A percentile compares a stretch with the other conserved stretches of the same genome.
Conservation (phyloP, 768 basidiomycete species). For the Lyophyllum shimeji region DNA sequence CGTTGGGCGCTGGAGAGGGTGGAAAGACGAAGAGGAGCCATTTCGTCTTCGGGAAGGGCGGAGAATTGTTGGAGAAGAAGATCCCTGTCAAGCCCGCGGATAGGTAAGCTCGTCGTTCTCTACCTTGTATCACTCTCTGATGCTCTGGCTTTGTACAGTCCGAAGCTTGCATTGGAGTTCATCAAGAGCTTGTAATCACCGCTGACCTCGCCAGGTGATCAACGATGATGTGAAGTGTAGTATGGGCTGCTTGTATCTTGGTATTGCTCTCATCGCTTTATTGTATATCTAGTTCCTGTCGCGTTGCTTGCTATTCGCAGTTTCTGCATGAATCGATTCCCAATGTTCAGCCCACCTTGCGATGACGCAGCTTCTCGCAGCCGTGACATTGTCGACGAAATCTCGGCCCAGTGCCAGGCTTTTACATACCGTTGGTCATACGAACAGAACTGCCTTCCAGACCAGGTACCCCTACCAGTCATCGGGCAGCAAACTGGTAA, state of each 20-base stretch:
- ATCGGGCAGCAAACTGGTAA: background rate
- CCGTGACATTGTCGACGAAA: background rate
- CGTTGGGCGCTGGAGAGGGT: slow-evolving; percentile 76
- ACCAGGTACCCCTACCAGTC: background rate
- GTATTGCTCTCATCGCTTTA: slow-evolving; percentile 7
- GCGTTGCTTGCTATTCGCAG: slow-evolving; percentile 2
- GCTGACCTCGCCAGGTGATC: slow-evolving; percentile 1
- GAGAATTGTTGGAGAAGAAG: slow-evolving; percentile 82
- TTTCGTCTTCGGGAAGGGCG: slow-evolving; percentile 91
- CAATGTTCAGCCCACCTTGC: no score
- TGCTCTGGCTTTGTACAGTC: slow-evolving; percentile 34
- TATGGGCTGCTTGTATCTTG: slow-evolving; percentile 3
- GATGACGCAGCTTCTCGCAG: background rate
- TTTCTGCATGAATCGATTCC: no score
- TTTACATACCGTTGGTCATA: background rate
- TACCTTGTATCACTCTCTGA: background rate
- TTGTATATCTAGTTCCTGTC: slow-evolving; percentile 6
- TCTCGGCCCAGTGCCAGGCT: background rate
- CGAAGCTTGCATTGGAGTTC: slow-evolving; percentile 61
- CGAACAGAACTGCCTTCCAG: background rate
- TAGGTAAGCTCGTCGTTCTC: slow-evolving; percentile 48
- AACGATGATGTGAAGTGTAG: background rate
- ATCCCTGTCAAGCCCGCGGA: slow-evolving; percentile 86
- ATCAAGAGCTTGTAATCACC: slow-evolving; percentile 46
- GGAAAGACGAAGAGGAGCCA: slow-evolving; percentile 90